Evolutionary conservation across 352 stramenopile genomes (phyloP), one percentile per base, ranked within the genome.

Genomic region (Phytophthora podocarpi): DNA sequence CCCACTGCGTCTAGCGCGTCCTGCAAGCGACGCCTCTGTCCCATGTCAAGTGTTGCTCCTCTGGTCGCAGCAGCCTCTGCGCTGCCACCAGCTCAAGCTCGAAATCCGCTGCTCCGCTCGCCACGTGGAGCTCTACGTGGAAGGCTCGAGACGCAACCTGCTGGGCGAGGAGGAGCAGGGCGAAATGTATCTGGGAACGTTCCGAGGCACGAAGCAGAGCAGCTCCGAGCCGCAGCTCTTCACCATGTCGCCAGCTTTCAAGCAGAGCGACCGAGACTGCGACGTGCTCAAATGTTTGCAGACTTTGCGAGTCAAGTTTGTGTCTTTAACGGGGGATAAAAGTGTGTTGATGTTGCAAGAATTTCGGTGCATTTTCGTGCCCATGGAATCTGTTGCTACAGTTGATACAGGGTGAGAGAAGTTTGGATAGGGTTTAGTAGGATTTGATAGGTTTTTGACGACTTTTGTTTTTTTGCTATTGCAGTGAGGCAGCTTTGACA

Each of bases 131-230:
- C 39, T 93, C 1, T 78, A 88, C 47, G 65, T 76, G 0, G 64
- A 83, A 10, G 78, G 81, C 12, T 69, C 80, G 8, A 63, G 77
- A 1, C 74, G 70, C 42, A 93, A 64, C 27, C 18, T 93, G 27
- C 46, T 91, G 24, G 82, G 80, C 10, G 77, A 89, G 34, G 67
- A 85, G 2, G 72, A 93, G 59, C 52, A 73, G 16, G 75, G 74
- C 3, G 80, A 91, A 40, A 66, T 90, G 50, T 93, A 93, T 51
- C 40, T 93, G 3, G 85, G 85, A 45, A 93, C 85, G 12, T 87
- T 87, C 31, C 80, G 80, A 21, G 85, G 82, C 47, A 52, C 48
- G 2, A 75, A 70, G 8, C 26, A 67, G n/a, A 65, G 45, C 8
- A 65, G 45, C 8, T 23, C 63, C 0, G 55, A 64, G 3, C 36